phyloP scores from a whole-genome alignment of 2,329 filamentous ascomycete species.

The Trichoderma citrinoviride region DNA sequence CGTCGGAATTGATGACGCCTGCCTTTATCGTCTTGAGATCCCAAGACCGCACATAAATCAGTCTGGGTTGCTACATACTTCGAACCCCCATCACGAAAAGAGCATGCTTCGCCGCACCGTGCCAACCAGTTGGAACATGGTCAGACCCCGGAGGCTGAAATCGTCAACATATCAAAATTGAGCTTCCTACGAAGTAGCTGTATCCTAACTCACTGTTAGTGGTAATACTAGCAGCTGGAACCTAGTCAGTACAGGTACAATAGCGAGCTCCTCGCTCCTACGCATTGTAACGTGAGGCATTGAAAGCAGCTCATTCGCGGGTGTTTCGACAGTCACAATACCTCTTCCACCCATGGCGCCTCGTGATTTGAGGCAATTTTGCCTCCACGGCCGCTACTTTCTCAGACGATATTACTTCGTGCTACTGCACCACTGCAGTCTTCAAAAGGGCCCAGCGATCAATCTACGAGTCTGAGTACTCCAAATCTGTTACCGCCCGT shows the following conservation, averaged over 20 bases:
- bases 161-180: no score
- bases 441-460: neutral
- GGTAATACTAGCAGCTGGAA: no score
- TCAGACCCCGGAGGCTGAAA: no score
- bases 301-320: neutral
- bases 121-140: no score
- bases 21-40: neutral
- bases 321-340: neutral
- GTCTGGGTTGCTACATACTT: no score
- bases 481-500: neutral
- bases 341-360: neutral
- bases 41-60: neutral
- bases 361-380: neutral
- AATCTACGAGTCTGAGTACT: neutral
- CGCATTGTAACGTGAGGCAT: neutral
- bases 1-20: neutral
- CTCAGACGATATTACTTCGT: neutral
- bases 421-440: neutral
- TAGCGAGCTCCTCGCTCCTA: neutral
- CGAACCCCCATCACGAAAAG: no score
- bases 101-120: no score
- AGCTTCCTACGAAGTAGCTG: no score
- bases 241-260: no score
- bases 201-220: no score
- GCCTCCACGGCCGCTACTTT: neutral